Base-by-base conservation (phyloP, 441 rosid species). In the Populus hybrid region DNA sequence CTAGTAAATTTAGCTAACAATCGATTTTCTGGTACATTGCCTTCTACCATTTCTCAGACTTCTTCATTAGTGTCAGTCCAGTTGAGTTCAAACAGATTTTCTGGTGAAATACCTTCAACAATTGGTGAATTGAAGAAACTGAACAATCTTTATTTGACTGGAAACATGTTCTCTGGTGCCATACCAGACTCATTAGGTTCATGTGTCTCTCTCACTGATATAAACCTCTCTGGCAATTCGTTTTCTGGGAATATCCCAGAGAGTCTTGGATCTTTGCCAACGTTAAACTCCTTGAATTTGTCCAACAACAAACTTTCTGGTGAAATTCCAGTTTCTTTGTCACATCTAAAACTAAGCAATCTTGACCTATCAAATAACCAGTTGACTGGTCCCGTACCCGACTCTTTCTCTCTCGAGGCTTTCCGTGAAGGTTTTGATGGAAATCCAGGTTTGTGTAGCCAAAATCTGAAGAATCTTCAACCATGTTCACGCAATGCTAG, bases 361-460 rank as follows among this genome's bases (percentile, higher is more conserved):
- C 97, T 95, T 71, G 98, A 95, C 82, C 88, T 95, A 5, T 90
- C 98, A 9, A 77, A 87, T 79, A 95, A 92, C 80, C 78, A 65
- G 32, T 80, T 95, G 78, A 80, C 81, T 0, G 99, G 99, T 74
- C 89, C 74, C 7, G 84, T 95, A 40, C 98, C 98, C 5, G 71
- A 30, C 74, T 84, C 92, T 75, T 85, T 91, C 40, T 85, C 92
- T 2, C 80, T 86, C 14, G 87, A 80, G 30, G 97, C 94, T 0
- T 94, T 89, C 79, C 88, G 75, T 1, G 89, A 88, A 26, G 91
- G 98, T 87, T 92, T 92, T 73, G 76, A 81, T 1, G 95, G 94
- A 28, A 95, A 95, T 71, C 91, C 89, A 0, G 91, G 89, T 14
- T 90, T 95, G 57, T 95, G 99, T 76, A 92, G 97, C 85, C 77